These are phyloP conservation scores for Hippophae gyantsensis DNA, from an alignment of 306 rosid genomes.

Conservation along the genomic window DNA sequence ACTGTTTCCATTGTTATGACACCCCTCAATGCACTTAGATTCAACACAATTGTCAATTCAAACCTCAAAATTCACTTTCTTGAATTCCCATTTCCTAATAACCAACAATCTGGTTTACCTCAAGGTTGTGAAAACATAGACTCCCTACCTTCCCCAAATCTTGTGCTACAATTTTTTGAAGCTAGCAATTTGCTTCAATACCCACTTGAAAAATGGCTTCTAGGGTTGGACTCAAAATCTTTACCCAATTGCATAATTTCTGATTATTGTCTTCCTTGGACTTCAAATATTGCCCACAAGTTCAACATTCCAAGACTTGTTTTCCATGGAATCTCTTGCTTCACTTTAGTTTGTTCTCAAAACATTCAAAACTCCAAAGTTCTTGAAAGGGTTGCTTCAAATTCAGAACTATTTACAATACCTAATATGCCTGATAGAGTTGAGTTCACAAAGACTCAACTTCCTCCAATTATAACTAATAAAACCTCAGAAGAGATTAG, in stretches of 20 bases:
- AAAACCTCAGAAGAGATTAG: neutral
- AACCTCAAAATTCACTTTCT: neutral
- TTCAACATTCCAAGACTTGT: neutral
- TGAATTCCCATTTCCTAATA: neutral
- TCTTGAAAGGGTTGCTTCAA: neutral
- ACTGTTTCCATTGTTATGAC: neutral
- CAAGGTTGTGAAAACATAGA: neutral
- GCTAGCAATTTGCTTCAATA: neutral
- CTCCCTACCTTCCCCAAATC: neutral
- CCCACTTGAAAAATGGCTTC: neutral
- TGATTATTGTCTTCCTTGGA: neutral
- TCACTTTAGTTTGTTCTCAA: neutral
- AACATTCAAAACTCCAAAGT: neutral
- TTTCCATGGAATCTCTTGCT: neutral
- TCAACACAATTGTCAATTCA: neutral
- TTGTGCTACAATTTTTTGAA: neutral
- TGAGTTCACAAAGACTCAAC: neutral
- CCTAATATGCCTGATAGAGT: neutral
- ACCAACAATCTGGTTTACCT: neutral
- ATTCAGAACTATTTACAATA: neutral
- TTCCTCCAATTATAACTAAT: neutral
- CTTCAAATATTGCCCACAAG: neutral
- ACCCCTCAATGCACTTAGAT: slow-evolving; percentile 6
- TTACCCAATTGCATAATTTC: neutral
- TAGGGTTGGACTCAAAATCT: neutral